These are phyloP conservation scores for Fraxinus angustifolia DNA, from an alignment of 305 asterid genomes.

Conservation along the genomic window DNA sequence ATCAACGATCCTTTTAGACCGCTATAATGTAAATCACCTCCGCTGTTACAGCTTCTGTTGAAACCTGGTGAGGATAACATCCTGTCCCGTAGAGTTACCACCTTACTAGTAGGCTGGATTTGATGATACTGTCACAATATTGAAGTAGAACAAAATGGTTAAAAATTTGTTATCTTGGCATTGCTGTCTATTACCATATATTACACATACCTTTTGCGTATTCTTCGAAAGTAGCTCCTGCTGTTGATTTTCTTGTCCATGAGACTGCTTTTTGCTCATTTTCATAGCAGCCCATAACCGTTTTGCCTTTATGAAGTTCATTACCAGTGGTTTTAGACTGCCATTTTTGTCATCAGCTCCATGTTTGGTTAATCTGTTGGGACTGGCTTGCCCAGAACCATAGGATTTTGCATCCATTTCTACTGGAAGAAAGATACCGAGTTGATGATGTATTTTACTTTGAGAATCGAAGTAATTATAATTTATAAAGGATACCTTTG, in stretches of 20 bases:
- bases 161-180: neutral
- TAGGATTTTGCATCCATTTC: conserved; percentile 27
- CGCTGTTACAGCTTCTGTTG: neutral
- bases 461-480: neutral
- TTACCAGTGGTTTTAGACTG: conserved; percentile 14
- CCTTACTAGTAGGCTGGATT: neutral
- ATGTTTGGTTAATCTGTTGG: conserved; percentile 9
- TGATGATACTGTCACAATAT: neutral
- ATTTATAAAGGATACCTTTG: neutral
- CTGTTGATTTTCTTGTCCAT: conserved; percentile 16
- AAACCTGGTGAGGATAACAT: conserved; percentile 35
- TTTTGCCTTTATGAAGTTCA: conserved; percentile 29
- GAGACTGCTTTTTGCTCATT: conserved; percentile 11
- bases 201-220: neutral
- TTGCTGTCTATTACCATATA: neutral
- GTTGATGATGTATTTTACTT: neutral
- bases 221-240: neutral
- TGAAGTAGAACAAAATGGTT: neutral
- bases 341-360: conserved; percentile 11
- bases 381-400: conserved; percentile 15
- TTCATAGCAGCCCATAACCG: conserved; percentile 20
- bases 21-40: neutral
- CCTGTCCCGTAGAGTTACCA: conserved; percentile 39
- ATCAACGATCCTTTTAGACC: conserved; percentile 5
- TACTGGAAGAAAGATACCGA: neutral